phyloP scores from a whole-genome alignment of 2,329 filamentous ascomycete species.

The Colletotrichum spinosum region DNA sequence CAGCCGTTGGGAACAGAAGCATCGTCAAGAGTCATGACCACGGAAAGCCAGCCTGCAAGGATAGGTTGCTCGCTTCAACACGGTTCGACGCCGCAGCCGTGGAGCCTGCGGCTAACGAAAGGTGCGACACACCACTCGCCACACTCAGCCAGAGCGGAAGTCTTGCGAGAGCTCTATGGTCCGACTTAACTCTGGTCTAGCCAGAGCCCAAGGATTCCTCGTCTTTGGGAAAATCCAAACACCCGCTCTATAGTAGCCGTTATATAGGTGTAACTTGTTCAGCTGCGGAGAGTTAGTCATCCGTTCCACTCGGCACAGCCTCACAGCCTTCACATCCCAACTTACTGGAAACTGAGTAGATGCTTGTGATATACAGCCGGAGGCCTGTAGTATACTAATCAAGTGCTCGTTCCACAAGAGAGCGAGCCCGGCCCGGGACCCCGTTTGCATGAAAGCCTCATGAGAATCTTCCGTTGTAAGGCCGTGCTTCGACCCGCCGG shows the following conservation, averaged over 20 bases:
- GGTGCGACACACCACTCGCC: conserved; percentile 6
- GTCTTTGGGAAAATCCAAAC: conserved; percentile 12
- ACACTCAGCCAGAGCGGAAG: conserved; percentile 1
- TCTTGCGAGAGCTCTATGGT: conserved; percentile 9
- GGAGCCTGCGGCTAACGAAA: conserved; percentile 7
- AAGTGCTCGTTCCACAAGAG: too few species aligned
- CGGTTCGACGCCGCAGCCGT: conserved; percentile 10
- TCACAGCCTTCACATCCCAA: conserved; percentile 14
- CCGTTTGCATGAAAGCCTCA: conserved; percentile 2
- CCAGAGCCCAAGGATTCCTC: conserved; percentile 8
- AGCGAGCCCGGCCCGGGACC: conserved; percentile 12
- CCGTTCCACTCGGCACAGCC: conserved; percentile 1
- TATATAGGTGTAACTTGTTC: conserved; percentile 27
- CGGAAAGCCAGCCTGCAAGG: background rate
- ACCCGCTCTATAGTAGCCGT: conserved; percentile 6
- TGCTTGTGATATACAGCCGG: conserved; percentile 1
- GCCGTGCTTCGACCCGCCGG: conserved; percentile 5
- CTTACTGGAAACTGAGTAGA: conserved; percentile 23
- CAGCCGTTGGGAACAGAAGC: conserved; percentile 8
- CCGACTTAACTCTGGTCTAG: conserved; percentile 29
- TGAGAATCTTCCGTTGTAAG: conserved; percentile 3
- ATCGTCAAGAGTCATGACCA: background rate
- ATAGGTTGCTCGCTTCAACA: background rate
- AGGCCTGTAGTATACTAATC: background rate
- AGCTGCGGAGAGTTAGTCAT: conserved; percentile 23